phyloP scores from a whole-genome alignment of 108 stramenopile genomes.

The Cyclotella choctawhatcheeana region DNA sequence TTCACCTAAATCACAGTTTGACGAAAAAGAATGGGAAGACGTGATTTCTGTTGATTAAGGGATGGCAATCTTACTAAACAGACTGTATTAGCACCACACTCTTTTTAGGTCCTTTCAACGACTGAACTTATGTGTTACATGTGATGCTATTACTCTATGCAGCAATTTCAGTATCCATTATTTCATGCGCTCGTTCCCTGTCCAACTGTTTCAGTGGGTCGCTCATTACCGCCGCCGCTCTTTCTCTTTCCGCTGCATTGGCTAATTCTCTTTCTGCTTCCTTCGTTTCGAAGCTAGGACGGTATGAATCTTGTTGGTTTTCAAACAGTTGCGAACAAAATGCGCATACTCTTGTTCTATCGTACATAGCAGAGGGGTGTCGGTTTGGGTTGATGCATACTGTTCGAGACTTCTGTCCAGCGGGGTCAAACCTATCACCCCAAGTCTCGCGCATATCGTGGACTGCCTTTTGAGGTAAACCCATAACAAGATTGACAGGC shows the following conservation, averaged over 20 bases:
- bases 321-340: constrained; percentile 17
- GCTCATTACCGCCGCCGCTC: background rate
- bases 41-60: constrained; percentile 7
- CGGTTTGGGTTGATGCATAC: constrained; percentile 26
- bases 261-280: constrained; percentile 17
- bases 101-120: no score
- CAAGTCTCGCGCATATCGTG: constrained; percentile 31
- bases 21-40: constrained; percentile 19
- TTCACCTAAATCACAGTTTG: constrained; percentile 16
- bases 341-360: constrained; percentile 14
- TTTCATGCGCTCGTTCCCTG: constrained; percentile 6
- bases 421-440: constrained; percentile 31
- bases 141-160: background rate
- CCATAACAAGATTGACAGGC: constrained; percentile 28
- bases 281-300: constrained; percentile 20
- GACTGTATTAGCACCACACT: no score
- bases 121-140: no score
- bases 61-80: no score
- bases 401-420: constrained; percentile 3
- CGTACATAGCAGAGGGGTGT: constrained; percentile 19
- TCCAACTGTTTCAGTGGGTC: constrained; percentile 19
- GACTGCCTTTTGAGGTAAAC: constrained; percentile 30
- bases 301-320: constrained; percentile 21
- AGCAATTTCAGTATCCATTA: background rate
- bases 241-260: background rate